Evolutionary conservation across 768 basidiomycete species (phyloP).

Genomic region (Phylloporus sp.): DNA sequence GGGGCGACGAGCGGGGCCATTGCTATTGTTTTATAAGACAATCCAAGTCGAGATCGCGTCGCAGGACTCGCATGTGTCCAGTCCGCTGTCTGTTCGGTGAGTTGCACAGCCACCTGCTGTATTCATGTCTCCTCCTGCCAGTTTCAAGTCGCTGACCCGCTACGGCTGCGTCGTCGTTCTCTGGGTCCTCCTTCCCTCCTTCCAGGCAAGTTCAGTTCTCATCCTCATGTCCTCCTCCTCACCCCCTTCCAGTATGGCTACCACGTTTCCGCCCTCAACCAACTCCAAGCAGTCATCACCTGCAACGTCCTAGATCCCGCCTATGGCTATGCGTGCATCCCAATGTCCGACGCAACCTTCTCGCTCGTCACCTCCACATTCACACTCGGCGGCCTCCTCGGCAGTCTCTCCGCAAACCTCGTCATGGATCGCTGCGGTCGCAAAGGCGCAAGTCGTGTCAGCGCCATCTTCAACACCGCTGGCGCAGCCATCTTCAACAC

Average conservation of each 20-base stretch:
- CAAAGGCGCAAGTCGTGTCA: slow-evolving; percentile 58
- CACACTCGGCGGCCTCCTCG: slow-evolving; percentile 81
- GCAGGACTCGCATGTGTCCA: no score
- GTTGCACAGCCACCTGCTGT: slow-evolving; percentile 1
- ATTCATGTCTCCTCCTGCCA: slow-evolving; percentile 12
- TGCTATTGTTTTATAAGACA: no score
- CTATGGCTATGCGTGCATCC: slow-evolving; percentile 62
- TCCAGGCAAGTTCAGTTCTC: slow-evolving; percentile 37
- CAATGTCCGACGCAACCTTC: slow-evolving; percentile 72
- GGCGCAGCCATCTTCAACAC: slow-evolving; percentile 66
- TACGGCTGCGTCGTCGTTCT: slow-evolving; percentile 62
- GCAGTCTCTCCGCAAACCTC: slow-evolving; percentile 63
- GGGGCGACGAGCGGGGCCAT: not conserved
- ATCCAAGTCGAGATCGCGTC: no score
- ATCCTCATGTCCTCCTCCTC: not conserved
- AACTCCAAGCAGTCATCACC: slow-evolving; percentile 73
- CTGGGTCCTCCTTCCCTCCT: slow-evolving; percentile 65
- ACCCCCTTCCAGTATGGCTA: slow-evolving; percentile 65
- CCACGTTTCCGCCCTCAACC: slow-evolving; percentile 88
- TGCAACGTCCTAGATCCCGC: slow-evolving; percentile 41
- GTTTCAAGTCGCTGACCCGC: slow-evolving; percentile 43
- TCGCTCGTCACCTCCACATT: slow-evolving; percentile 81
- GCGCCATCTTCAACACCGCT: slow-evolving; percentile 47
- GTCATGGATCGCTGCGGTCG: slow-evolving; percentile 71
- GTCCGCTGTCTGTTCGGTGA: no score